Evolutionary conservation across 345 rosid genomes (phyloP).

Genomic region (Garcia nutans): DNA sequence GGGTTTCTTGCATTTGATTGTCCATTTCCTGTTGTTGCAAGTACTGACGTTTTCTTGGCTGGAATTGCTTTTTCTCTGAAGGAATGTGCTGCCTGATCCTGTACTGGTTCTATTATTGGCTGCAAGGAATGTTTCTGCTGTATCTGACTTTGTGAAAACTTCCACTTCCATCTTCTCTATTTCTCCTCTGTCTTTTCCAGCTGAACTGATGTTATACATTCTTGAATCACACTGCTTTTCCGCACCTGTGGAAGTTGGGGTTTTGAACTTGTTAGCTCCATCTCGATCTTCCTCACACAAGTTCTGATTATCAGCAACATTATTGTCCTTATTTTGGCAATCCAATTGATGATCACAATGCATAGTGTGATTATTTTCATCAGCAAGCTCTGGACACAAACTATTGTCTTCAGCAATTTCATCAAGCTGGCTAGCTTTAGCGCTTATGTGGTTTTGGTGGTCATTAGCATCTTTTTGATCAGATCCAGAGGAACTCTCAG

Average conservation of each 20-base stretch:
- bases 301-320: conserved; percentile 17
- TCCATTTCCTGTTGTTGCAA: conserved; percentile 39
- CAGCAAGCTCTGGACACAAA: conserved; percentile 7
- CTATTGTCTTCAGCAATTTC: not conserved
- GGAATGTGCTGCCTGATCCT: conserved; percentile 15
- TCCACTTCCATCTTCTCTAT: conserved; percentile 28
- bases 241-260: conserved; percentile 11
- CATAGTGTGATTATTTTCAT: conserved; percentile 13
- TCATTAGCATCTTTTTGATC: conserved; percentile 10
- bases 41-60: conserved; percentile 30
- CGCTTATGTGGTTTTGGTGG: conserved; percentile 2
- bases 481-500: not conserved
- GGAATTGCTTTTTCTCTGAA: conserved; percentile 23
- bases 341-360: conserved; percentile 12
- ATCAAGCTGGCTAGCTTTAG: too few species aligned
- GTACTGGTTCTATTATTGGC: conserved; percentile 12
- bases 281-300: conserved; percentile 22
- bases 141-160: conserved; percentile 21
- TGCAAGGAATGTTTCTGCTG: conserved; percentile 16
- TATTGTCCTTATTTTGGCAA: not conserved
- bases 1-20: conserved; percentile 33
- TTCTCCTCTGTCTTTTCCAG: conserved; percentile 26
- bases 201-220: conserved; percentile 4
- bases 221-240: conserved; percentile 28
- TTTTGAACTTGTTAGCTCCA: conserved; percentile 18